Conservation (phyloP, 2,329 filamentous ascomycete genomes). For the Hortaea sp. region DNA sequence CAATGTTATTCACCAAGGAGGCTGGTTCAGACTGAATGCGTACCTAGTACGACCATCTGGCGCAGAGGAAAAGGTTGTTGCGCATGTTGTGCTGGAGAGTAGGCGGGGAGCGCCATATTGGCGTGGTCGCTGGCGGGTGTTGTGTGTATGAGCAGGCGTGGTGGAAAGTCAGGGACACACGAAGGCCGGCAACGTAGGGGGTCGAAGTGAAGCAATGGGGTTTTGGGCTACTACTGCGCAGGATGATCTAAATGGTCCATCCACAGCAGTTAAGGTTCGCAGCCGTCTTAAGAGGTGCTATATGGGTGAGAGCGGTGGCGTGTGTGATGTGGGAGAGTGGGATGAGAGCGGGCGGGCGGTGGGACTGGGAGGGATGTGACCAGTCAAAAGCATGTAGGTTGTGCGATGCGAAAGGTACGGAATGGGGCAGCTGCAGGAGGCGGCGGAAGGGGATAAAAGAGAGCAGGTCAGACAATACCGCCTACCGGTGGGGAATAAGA, state of each 20-base stretch:
- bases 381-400: constrained; percentile 3
- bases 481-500: constrained; percentile 1
- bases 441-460: background rate
- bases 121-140: background rate
- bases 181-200: too few species aligned
- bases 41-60: constrained; percentile 49
- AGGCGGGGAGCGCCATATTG: background rate
- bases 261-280: too few species aligned
- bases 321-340: constrained; percentile 2
- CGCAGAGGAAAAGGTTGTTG: constrained; percentile 42
- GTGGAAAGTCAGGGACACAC: background rate
- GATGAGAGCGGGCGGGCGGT: constrained; percentile 1
- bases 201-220: too few species aligned
- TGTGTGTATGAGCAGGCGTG: background rate
- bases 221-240: too few species aligned
- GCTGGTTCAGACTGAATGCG: constrained; percentile 9
- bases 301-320: background rate
- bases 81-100: constrained; percentile 4
- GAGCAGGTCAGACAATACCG: constrained; percentile 1
- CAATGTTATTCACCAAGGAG: background rate
- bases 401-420: constrained; percentile 1
- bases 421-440: constrained; percentile 1
- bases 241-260: too few species aligned
- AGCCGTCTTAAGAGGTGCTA: too few species aligned
- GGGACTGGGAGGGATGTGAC: constrained; percentile 2